Conservation (phyloP, 371 early-diverging fungal genomes). For the Fennellomyces sp. region DNA sequence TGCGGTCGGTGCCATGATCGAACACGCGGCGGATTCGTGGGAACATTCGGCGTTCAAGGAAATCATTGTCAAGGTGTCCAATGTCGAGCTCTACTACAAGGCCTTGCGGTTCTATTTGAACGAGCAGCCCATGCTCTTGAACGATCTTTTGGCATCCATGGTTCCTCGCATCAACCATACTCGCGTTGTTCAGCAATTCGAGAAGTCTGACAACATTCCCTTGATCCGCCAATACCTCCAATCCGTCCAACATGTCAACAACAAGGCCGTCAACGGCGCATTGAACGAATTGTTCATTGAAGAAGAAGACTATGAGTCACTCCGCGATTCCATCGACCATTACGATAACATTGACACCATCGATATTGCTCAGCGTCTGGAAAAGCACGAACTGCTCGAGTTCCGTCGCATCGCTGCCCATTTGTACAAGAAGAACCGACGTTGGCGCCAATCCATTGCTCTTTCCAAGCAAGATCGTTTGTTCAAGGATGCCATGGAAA, state of each 20-base stretch:
- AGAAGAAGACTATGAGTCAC: slow-evolving; percentile 92
- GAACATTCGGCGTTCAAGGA: slow-evolving; percentile 97
- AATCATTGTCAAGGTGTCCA: slow-evolving; percentile 93
- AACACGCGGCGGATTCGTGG: slow-evolving; percentile 90
- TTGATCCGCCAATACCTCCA: slow-evolving; percentile 93
- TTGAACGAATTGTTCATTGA: slow-evolving; percentile 95
- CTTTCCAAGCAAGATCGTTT: slow-evolving; percentile 95
- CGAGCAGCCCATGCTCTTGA: slow-evolving; percentile 92
- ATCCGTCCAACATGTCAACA: slow-evolving; percentile 89
- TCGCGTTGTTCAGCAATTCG: slow-evolving; percentile 94
- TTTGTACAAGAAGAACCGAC: slow-evolving; percentile 91
- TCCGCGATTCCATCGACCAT: slow-evolving; percentile 90
- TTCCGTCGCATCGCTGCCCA: slow-evolving; percentile 96
- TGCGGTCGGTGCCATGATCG: slow-evolving; percentile 93
- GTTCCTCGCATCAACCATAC: slow-evolving; percentile 94
- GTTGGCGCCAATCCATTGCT: slow-evolving; percentile 94
- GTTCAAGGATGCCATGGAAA: slow-evolving; percentile 97
- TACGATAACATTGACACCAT: slow-evolving; percentile 93
- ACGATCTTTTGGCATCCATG: slow-evolving; percentile 86
- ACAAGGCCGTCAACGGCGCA: slow-evolving; percentile 91
- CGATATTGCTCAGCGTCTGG: slow-evolving; percentile 87
- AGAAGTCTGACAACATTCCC: slow-evolving; percentile 94
- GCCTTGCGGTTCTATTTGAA: slow-evolving; percentile 95
- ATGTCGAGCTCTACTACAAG: slow-evolving; percentile 96
- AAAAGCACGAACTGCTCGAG: slow-evolving; percentile 94